Conservation (phyloP, 129 eudicot genomes). For the Flaveria ramosissima region DNA sequence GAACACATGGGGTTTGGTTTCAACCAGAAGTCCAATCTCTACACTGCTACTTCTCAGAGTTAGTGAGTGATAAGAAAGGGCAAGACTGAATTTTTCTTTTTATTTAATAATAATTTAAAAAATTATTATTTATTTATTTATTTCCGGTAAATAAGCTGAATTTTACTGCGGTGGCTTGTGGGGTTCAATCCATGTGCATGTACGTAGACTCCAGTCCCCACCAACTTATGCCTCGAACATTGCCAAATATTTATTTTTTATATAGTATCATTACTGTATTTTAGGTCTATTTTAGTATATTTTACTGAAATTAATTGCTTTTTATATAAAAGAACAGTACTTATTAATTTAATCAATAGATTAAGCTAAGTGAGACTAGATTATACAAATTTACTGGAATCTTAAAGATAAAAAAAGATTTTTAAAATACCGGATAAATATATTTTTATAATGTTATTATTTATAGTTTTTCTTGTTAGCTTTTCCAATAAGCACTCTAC, state of each 20-base stretch:
- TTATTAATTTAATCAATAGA: background rate
- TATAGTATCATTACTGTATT: conserved; percentile 13
- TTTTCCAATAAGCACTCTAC: conserved; percentile 12
- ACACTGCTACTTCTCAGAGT: conserved; percentile 37
- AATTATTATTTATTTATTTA: background rate
- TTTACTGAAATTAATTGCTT: background rate
- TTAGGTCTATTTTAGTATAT: background rate
- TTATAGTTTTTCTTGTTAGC: background rate
- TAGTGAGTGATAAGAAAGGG: conserved; percentile 41
- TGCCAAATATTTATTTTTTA: conserved; percentile 20
- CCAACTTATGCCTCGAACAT: conserved; percentile 45
- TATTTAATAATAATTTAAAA: background rate
- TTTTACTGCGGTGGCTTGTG: conserved; percentile 36
- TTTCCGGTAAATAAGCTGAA: conserved; percentile 42
- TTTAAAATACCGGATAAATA: background rate
- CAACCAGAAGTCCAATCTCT: conserved; percentile 43
- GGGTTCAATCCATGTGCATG: conserved; percentile 48
- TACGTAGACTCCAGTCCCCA: conserved; percentile 49
- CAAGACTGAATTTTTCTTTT: background rate
- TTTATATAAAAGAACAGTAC: background rate
- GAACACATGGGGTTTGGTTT: conserved; percentile 42
- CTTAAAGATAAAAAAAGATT: background rate
- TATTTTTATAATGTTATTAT: background rate
- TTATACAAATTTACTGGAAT: background rate
- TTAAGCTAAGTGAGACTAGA: background rate